phyloP scores from a whole-genome alignment of 129 eudicot genomes.

The Glebionis coronaria region DNA sequence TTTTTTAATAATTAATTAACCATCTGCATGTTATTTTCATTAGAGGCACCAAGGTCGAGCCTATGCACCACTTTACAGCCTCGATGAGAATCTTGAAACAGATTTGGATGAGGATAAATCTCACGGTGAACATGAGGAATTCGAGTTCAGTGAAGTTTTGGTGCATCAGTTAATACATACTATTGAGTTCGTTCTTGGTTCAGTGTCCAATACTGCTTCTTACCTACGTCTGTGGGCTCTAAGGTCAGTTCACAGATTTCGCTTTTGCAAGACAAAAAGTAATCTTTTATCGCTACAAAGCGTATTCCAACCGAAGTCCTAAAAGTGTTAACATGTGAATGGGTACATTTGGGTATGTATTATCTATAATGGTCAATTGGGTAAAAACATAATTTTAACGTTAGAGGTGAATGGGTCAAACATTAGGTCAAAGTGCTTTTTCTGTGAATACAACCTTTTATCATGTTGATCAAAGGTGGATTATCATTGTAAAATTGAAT shows the following conservation, averaged over 20 bases:
- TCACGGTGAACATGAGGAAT: conserved; percentile 57
- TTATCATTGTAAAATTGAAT: background rate
- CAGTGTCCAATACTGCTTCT: conserved; percentile 92
- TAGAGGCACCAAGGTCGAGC: conserved; percentile 75
- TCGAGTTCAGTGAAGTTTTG: conserved; percentile 76
- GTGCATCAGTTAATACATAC: conserved; percentile 91
- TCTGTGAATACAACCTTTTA: too few relatives aligned
- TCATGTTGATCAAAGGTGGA: too few relatives aligned
- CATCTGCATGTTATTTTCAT: background rate
- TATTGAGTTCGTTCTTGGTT: conserved; percentile 84
- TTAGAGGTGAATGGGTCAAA: too few relatives aligned
- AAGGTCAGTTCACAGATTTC: conserved; percentile 34
- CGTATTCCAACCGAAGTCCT: too few relatives aligned
- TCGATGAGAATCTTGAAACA: conserved; percentile 46
- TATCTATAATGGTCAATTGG: too few relatives aligned
- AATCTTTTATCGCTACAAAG: too few relatives aligned
- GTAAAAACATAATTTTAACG: too few relatives aligned
- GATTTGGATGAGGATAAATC: conserved; percentile 40
- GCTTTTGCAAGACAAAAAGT: too few relatives aligned
- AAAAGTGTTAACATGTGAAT: too few relatives aligned
- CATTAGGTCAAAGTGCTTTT: too few relatives aligned
- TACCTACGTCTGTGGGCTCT: conserved; percentile 89
- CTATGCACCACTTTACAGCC: conserved; percentile 52
- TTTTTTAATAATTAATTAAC: background rate
- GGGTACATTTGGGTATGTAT: too few relatives aligned